Evolutionary conservation across 176 grass and related monocot genomes (phyloP), one percentile per base, ranked within the genome.

Genomic region (Ampelocalamus luodianensis): DNA sequence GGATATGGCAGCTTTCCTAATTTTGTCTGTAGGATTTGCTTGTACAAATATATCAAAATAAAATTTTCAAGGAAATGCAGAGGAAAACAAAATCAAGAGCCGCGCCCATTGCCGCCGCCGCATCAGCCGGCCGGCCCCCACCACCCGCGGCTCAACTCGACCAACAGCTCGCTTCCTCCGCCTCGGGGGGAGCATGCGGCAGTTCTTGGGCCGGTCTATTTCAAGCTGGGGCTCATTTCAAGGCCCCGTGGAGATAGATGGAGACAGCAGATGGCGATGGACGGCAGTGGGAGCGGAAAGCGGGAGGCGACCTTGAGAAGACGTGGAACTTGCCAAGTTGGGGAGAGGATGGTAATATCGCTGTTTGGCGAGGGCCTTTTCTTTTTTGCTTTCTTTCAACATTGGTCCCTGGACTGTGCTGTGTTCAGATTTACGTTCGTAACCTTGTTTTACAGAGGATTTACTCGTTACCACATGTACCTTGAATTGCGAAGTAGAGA

Each of bases 61-160:
- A 40, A 62, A 32, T 22, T 16, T 53, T 4, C 53, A 39, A 43
- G 29, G 17, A 18, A 18, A 42, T 72, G 20, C 55, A 55, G 38
- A 46, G 13, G 14, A 51, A 20, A 20, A 0, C 14, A 54, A 27
- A 13, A 48, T 12, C 0, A 53, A 65, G 13, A 76, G n/a, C n/a
- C n/a, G n/a, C n/a, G n/a, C 91, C 95, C 95, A 97, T 97, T 89
- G 53, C 74, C 40, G 74, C 46, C 66, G 69, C 71, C 40, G 92
- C 90, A 92, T 92, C 88, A 86, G 87, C 76, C 67, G 42, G 43
- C 11, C 16, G 55, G 68, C 65, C 82, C 71, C 74, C 64, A 29
- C 37, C 46, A 75, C 60, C 39, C n/a, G 58, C 38, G 54, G 74
- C 88, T 68, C 48, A 17, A 82, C 39, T 66, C 11, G 36, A 11